Base-by-base conservation (phyloP, 192 early-diverging fungal species). In the Coemansia sp. region DNA sequence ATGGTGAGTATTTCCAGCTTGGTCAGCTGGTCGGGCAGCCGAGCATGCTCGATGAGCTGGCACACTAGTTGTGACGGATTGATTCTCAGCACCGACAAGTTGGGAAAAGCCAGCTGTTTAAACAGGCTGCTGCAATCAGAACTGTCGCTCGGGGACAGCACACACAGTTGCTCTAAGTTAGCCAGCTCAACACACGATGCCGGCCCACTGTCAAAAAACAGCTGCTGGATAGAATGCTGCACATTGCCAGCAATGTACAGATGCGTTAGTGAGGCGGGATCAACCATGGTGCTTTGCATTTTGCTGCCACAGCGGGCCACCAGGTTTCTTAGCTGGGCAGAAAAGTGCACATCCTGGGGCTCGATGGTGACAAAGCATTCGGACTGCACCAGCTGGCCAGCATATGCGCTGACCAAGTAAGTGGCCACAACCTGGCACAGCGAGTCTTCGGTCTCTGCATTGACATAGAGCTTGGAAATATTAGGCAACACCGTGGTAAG, bases 231-330 rank as follows among this genome's bases (percentile, higher is more conserved):
- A 4, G 43, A 26, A 5, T 26, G 21, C 12, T 26, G 19, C 1
- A 35, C 14, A 5, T 26, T 14, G n/a, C 41, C 53, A 29, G 53
- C 22, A 27, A 55, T 35, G 12, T 55, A 44, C 22, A 55, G 21
- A 4, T 43, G 26, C 4, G 29, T 22, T 10, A 54, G 39, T 0
- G 38, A 15, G 3, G 11, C 23, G 0, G 50, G 15, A 8, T 34
- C 9, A 11, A 39, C 25, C 1, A 14, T 0, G 35, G n/a, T n/a
- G n/a, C n/a, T 23, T 28, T 20, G 9, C 12, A 31, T 11, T 11
- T 50, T 11, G 7, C 21, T 22, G n/a, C 19, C 38, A 0, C 42
- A 14, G 5, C 53, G 38, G 21, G 21, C 26, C 19, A 54, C 53
- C 15, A 38, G 17, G 28, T 26, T 23, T 2, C n/a, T 22, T 5